Evolutionary conservation across 495 filamentous ascomycete species (phyloP).

Genomic region (Gamarada debralockiae): DNA sequence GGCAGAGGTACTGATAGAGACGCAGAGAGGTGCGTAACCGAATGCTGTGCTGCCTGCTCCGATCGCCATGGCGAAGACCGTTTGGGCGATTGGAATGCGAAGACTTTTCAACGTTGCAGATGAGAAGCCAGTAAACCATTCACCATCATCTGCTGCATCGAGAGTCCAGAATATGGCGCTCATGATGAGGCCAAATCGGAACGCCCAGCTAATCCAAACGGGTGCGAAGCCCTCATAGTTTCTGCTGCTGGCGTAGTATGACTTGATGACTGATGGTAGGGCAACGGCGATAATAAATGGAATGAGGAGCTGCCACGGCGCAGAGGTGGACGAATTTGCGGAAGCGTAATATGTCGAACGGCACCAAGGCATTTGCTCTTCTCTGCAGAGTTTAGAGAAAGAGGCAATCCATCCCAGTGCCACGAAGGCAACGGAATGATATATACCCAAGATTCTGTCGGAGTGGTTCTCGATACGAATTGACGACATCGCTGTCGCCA

Average conservation of each 20-base stretch:
- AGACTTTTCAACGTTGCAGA: constrained; percentile 62
- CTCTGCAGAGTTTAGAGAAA: constrained; percentile 88
- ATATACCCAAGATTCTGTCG: constrained; percentile 70
- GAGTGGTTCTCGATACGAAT: constrained; percentile 57
- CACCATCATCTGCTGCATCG: constrained; percentile 84
- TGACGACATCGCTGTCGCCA: constrained; percentile 66
- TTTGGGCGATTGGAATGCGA: constrained; percentile 71
- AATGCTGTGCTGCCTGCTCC: constrained; percentile 64
- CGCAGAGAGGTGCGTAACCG: constrained; percentile 39
- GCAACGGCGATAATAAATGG: constrained; percentile 69
- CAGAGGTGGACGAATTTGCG: constrained; percentile 84
- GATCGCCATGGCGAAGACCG: constrained; percentile 57
- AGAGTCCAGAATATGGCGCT: constrained; percentile 83
- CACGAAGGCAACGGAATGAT: constrained; percentile 82
- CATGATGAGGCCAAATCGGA: constrained; percentile 72
- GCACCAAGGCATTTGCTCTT: constrained; percentile 98
- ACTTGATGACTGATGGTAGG: constrained; percentile 74
- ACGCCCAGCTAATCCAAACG: constrained; percentile 75
- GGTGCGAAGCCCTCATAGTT: constrained; percentile 84
- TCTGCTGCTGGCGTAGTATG: constrained; percentile 69
- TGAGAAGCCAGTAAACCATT: constrained; percentile 67
- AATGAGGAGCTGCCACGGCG: constrained; percentile 82
- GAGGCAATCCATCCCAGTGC: constrained; percentile 78
- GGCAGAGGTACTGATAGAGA: constrained; percentile 18
- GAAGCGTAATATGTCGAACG: constrained; percentile 94